phyloP scores from a whole-genome alignment of 2,329 filamentous ascomycete genomes.

The Falciphora oryzae region DNA sequence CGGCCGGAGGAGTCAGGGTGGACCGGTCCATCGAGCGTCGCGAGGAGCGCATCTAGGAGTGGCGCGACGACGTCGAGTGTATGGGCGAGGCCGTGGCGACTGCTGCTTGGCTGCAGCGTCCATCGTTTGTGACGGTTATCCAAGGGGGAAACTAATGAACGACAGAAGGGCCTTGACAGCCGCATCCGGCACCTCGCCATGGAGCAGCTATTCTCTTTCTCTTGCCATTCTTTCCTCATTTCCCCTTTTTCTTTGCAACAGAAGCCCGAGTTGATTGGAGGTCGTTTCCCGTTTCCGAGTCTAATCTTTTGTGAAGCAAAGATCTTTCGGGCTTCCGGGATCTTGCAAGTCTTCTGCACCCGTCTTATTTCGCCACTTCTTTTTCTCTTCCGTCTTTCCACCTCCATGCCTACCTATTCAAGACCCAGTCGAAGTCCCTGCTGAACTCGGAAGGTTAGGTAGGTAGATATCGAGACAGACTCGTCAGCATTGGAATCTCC shows the following conservation, averaged over 20 bases:
- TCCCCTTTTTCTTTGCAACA: not conserved
- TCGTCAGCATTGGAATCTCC: too few species aligned
- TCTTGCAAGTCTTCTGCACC: too few species aligned
- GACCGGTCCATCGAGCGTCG: constrained; percentile 6
- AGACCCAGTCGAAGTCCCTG: too few species aligned
- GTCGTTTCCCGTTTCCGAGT: not conserved
- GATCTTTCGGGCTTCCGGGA: too few species aligned
- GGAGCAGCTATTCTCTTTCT: not conserved
- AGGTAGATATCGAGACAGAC: not conserved
- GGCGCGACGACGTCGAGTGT: not conserved
- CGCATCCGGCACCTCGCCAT: not conserved
- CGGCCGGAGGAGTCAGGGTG: constrained; percentile 1
- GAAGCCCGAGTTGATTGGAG: not conserved
- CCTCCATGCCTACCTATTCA: too few species aligned
- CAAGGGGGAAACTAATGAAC: not conserved
- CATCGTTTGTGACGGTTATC: not conserved
- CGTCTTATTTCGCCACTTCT: too few species aligned
- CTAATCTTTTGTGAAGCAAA: too few species aligned
- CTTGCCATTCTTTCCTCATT: not conserved
- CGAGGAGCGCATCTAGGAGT: constrained; percentile 10
- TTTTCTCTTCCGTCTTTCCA: too few species aligned
- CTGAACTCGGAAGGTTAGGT: too few species aligned
- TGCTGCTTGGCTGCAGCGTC: not conserved
- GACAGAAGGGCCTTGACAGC: not conserved
- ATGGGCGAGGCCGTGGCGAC: not conserved